phyloP scores from a whole-genome alignment of 192 early-diverging fungal species.

The Irineochytrium annulatum region DNA sequence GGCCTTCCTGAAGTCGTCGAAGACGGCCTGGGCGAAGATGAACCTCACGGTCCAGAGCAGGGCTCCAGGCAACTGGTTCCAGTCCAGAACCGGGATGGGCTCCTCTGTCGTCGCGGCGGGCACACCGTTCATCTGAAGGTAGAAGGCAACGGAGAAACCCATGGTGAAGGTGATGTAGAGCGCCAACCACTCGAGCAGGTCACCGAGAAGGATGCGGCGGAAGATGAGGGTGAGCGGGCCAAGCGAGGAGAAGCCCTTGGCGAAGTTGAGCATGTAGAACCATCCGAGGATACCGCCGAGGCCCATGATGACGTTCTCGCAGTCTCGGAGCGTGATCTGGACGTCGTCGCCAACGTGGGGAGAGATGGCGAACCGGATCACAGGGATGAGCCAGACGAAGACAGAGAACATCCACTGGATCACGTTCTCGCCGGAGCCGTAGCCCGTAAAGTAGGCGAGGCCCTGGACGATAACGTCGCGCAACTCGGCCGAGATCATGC shows the following conservation, averaged over 20 bases:
- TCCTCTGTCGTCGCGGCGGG: conserved; percentile 6
- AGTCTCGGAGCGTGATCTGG: too few species aligned
- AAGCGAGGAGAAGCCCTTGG: conserved; percentile 12
- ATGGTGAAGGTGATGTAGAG: conserved; percentile 3
- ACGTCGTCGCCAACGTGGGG: not conserved
- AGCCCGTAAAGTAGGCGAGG: conserved; percentile 5
- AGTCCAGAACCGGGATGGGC: conserved; percentile 6
- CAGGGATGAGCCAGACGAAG: conserved; percentile 5
- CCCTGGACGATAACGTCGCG: too few species aligned
- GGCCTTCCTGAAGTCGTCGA: conserved; percentile 10
- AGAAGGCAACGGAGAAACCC: conserved; percentile 18
- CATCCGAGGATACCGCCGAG: conserved; percentile 16
- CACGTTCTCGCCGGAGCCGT: conserved; percentile 6
- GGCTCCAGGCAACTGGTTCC: conserved; percentile 10
- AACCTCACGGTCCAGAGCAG: conserved; percentile 14
- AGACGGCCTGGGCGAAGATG: conserved; percentile 15
- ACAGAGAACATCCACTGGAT: conserved; percentile 14
- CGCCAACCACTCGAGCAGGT: conserved; percentile 11
- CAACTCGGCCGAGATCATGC: too few species aligned
- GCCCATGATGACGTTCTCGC: conserved; percentile 15
- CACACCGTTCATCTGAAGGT: conserved; percentile 20
- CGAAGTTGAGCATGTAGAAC: conserved; percentile 18
- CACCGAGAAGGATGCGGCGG: conserved; percentile 7
- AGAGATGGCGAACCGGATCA: not conserved
- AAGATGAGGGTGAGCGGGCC: conserved; percentile 21